Evolutionary conservation across 495 filamentous ascomycete species (phyloP).

Genomic region (Trichoderma erinaceum): DNA sequence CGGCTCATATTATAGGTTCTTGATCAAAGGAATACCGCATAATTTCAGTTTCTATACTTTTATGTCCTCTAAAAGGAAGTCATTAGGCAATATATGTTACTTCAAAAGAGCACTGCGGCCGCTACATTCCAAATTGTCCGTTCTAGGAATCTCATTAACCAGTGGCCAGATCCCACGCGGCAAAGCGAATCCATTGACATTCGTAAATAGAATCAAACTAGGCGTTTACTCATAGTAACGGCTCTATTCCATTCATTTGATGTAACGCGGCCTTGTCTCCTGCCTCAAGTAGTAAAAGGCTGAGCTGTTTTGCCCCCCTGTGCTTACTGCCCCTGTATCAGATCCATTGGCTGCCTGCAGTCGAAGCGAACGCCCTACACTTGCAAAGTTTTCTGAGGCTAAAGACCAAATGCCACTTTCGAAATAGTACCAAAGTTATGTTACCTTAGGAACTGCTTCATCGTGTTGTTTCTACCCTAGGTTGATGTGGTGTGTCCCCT

Average conservation of each 20-base stretch:
- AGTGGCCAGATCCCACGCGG: too few species aligned
- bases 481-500: not conserved
- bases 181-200: too few species aligned
- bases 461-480: not conserved
- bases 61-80: too few species aligned
- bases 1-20: too few species aligned
- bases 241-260: not conserved
- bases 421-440: not conserved
- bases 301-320: not conserved
- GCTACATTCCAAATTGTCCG: too few species aligned
- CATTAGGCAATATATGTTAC: too few species aligned
- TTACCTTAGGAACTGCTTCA: not conserved
- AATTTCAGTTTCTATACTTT: too few species aligned
- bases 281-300: not conserved
- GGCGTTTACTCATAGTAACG: not conserved
- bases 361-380: not conserved
- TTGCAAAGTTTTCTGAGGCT: not conserved
- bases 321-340: conserved; percentile 3
- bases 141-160: too few species aligned
- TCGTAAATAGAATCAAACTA: too few species aligned
- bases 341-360: not conserved
- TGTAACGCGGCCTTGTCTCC: not conserved
- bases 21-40: too few species aligned
- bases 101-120: too few species aligned
- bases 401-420: not conserved